Conservation (phyloP, 495 filamentous ascomycete genomes). For the Pyrenula aspistea region DNA sequence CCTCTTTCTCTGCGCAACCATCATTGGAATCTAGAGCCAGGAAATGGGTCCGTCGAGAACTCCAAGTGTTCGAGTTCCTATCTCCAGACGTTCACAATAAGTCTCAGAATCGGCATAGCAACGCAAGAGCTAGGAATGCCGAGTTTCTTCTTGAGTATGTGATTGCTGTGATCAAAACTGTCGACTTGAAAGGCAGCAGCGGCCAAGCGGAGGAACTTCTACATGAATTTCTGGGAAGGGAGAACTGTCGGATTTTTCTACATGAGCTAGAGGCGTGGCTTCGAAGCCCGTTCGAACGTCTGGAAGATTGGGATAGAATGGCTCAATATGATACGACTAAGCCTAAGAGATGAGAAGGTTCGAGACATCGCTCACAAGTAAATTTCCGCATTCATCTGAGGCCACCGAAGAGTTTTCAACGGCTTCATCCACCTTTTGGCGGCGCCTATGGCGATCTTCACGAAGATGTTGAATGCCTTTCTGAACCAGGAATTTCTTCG, state of each 20-base stretch:
- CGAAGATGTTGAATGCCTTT: no score
- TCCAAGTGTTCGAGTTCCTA: slow-evolving; percentile 78
- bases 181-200: slow-evolving; percentile 75
- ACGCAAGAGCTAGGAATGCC: slow-evolving; percentile 56
- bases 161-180: slow-evolving; percentile 75
- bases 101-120: slow-evolving; percentile 18
- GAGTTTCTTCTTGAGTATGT: slow-evolving; percentile 89
- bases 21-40: slow-evolving; percentile 71
- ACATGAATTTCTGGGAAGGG: slow-evolving; percentile 71
- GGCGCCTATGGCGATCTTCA: no score
- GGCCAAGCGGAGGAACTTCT: slow-evolving; percentile 84
- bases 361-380: no score
- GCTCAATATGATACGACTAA: slow-evolving; percentile 50
- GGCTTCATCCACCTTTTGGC: no score
- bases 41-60: slow-evolving; percentile 76
- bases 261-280: slow-evolving; percentile 78
- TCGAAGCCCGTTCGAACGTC: slow-evolving; percentile 56
- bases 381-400: no score
- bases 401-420: no score
- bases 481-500: no score
- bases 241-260: slow-evolving; percentile 67
- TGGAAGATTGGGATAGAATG: slow-evolving; percentile 70
- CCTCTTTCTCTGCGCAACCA: slow-evolving; percentile 47
- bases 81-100: slow-evolving; percentile 19
- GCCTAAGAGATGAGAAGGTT: not conserved